Evolutionary conservation across 176 grass and related monocot genomes (phyloP), one percentile per base, ranked within the genome.

Genomic region (Carex pumila): DNA sequence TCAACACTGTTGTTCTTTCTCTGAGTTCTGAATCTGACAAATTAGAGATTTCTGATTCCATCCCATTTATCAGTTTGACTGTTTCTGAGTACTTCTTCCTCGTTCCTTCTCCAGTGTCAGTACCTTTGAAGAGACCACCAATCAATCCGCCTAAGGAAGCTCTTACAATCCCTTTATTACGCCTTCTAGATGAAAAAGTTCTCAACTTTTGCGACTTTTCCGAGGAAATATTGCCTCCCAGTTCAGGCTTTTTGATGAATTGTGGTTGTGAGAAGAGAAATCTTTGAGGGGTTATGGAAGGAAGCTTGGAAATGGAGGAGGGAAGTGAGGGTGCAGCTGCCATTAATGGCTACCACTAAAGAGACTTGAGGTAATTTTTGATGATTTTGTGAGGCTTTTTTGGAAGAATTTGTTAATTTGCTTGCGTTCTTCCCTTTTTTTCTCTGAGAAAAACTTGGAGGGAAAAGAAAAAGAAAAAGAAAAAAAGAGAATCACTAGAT

Each of bases 41-140:
- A 53, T 81, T 85, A 25, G 91, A 94, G 19, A 98, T 87, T 58
- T 93, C 89, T 52, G 85, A 47, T 87, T 95, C 95, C 88, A 98
- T 87, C 54, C 74, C 36, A 85, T 93, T 93, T 90, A 95, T 86
- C 75, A 86, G 67, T 58, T 83, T 82, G 8, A 95, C 89, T n/a
- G 89, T 88, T 12, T 91, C 91, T 11, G 59, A 80, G 59, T 88
- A 93, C 65, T 82, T 89, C 88, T 87, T 89, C 85, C 92, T 91
- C 64, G 92, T 88, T 25, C 79, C 92, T 82, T 98, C 95, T 49
- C 95, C 95, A 53, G 87, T 88, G 83, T 98, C 95, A 73, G 91
- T 86, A 41, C 92, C 88, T 73, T 90, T 92, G 60, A 98, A 98
- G 49, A 98, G 84, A 65, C 89, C 91, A 32, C 95, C 95, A 21